phyloP scores from a whole-genome alignment of 306 rosid genomes.

The Datisca glomerata region DNA sequence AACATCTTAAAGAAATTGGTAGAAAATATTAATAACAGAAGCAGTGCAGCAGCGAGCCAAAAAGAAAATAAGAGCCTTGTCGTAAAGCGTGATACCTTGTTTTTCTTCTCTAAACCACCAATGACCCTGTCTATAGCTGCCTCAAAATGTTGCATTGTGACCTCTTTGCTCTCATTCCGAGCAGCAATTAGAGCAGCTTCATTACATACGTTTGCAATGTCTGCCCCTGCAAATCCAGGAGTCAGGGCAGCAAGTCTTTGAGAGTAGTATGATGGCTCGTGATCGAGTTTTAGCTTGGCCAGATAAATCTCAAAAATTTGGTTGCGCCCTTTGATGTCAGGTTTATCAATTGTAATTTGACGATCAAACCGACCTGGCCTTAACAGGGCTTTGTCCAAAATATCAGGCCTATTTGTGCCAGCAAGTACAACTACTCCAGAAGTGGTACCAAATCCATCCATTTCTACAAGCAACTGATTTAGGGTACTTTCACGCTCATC shows the following conservation, averaged over 20 bases:
- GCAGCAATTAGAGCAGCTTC: constrained; percentile 99
- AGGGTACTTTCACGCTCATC: constrained; percentile 97
- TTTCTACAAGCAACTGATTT: constrained; percentile 91
- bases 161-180: constrained; percentile 41
- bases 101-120: constrained; percentile 98
- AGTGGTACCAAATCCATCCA: constrained; percentile 97
- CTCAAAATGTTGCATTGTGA: constrained; percentile 75
- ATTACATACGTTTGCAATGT: constrained; percentile 93
- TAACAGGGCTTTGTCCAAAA: constrained; percentile 80
- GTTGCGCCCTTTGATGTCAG: constrained; percentile 84
- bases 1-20: no score
- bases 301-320: constrained; percentile 84
- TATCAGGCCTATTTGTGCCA: constrained; percentile 97
- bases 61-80: no score
- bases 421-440: constrained; percentile 96
- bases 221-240: constrained; percentile 99
- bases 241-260: constrained; percentile 94
- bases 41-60: no score
- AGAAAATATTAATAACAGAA: no score
- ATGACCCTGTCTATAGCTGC: constrained; percentile 87
- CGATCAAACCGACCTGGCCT: constrained; percentile 99
- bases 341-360: constrained; percentile 60
- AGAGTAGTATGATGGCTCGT: constrained; percentile 67
- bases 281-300: constrained; percentile 80
- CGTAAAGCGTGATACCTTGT: no score